Evolutionary conservation across 352 stramenopile genomes (phyloP).

Genomic region (Phytophthora nicotianae): DNA sequence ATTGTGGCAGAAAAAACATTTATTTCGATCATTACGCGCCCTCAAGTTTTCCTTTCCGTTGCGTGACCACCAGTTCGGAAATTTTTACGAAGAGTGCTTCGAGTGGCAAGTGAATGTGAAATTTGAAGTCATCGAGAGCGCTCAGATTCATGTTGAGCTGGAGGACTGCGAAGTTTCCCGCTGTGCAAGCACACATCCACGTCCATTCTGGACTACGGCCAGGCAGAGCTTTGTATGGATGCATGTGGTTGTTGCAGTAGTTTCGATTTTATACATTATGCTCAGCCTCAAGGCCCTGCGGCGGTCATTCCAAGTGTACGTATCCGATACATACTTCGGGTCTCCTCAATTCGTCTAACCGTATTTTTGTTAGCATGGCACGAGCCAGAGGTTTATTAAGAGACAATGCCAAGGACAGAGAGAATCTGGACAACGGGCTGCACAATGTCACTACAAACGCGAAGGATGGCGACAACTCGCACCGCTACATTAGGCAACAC

Average conservation of each 20-base stretch:
- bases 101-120: constrained; percentile 74
- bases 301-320: constrained; percentile 60
- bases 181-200: constrained; percentile 42
- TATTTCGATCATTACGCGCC: constrained; percentile 53
- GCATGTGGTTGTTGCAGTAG: constrained; percentile 56
- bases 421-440: constrained; percentile 2
- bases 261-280: constrained; percentile 63
- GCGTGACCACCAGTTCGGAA: constrained; percentile 73
- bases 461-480: constrained; percentile 11
- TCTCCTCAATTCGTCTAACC: constrained; percentile 5
- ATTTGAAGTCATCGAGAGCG: constrained; percentile 51
- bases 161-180: constrained; percentile 65
- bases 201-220: constrained; percentile 60
- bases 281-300: constrained; percentile 63
- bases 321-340: not conserved
- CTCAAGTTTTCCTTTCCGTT: constrained; percentile 65
- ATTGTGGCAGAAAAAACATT: constrained; percentile 38
- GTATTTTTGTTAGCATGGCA: constrained; percentile 21
- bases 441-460: constrained; percentile 18
- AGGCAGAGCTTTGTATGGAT: constrained; percentile 78
- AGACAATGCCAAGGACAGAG: constrained; percentile 2
- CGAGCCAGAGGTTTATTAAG: constrained; percentile 21
- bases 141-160: constrained; percentile 56
- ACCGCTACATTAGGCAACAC: constrained; percentile 1
- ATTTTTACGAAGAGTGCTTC: constrained; percentile 87